Base-by-base conservation (phyloP, 78 protist genomes). In the Polysphondylium violaceum region DNA sequence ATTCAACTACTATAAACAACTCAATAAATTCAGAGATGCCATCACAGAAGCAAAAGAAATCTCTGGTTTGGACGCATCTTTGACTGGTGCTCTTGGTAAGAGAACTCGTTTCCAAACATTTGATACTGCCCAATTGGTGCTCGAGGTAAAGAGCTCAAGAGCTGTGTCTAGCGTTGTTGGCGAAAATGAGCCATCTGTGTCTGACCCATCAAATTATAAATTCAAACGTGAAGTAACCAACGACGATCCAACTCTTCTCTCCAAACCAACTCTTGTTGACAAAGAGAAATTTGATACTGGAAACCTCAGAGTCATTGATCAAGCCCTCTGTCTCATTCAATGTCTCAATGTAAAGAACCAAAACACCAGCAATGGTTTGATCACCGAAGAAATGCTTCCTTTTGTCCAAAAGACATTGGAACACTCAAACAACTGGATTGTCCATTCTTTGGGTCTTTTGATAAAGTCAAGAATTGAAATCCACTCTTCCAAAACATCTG, bases 1-100 rank as follows among this genome's bases (percentile, higher is more conserved):
- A 8, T 83, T 59, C 91, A 60, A 41, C 29, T 50, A 44, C 44
- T 83, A 43, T 33, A 67, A 63, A 29, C 91, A 83, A 43, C 17
- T 51, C 16, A 43, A 33, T 17, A 83, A 83, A 31, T 14, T 41
- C 25, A 33, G 19, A 21, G 91, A 83, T 21, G 38, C 91, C 21
- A 38, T 83, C 11, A 75, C 60, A 16, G 60, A 69, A 55, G 85
- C 94, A 7, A 11, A 36, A 23, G 74, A 74, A n/a, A 25, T 61
- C 33, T 75, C 87, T 9, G 77, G 38, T 21, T 63, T 88, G 1
- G 14, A 31, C 3, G 60, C 41, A 3, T 19, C 74, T 12, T 53
- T 95, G 31, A 95, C 95, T 38, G 97, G 97, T 78, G 96, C 89
- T 6, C 55, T 93, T 0, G 97, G 97, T 38, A 38, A 51, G 29